Evolutionary conservation across 139 green algal species (phyloP), one percentile per base, ranked within the genome.

Genomic region (Edaphochlamys debaryana): DNA sequence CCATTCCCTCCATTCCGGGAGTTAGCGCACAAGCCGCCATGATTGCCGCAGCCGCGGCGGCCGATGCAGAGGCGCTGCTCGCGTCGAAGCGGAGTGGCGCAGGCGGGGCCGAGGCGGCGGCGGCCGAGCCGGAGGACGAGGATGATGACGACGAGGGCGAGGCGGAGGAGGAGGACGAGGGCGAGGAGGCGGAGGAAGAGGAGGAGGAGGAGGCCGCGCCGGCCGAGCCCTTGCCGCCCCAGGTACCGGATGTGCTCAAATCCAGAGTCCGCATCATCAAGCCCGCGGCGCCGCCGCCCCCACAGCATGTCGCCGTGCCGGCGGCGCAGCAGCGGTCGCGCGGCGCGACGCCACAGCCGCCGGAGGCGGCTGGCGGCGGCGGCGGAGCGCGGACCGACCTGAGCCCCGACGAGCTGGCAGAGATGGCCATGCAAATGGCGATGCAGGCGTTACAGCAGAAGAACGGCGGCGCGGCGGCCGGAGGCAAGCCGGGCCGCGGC

Each of bases 381-480:
- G n/a, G n/a, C n/a, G n/a, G n/a, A n/a, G n/a, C n/a, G n/a, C 52
- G 54, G 9, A 36, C 70, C 3, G 60, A 81, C 11, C 29, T 82
- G 30, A 82, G 41, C 29, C 75, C 75, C 0, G 75, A 82, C 32
- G 41, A 72, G 75, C 62, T 82, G 40, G 75, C 75, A 6, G 75
- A 82, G 20, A 62, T 82, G 11, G 75, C 75, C 4, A 73, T 82
- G 62, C 62, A 68, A 42, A 72, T 72, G 41, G 75, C 75, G 3
- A 45, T 82, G 62, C 17, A 58, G 40, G 36, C 73, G 5, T 19
- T 80, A 7, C 36, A 80, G 56, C 58, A 40, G 56, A 69, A 69
- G 58, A 58, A 37, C 13, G 75, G 62, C 41, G 75, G 75, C 32
- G 75, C 37, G 3, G 30, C 37, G 4, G 56, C 40, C 22, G 75